Base-by-base conservation (phyloP, 805 yeast species). In the Saturnispora ahearnii region DNA sequence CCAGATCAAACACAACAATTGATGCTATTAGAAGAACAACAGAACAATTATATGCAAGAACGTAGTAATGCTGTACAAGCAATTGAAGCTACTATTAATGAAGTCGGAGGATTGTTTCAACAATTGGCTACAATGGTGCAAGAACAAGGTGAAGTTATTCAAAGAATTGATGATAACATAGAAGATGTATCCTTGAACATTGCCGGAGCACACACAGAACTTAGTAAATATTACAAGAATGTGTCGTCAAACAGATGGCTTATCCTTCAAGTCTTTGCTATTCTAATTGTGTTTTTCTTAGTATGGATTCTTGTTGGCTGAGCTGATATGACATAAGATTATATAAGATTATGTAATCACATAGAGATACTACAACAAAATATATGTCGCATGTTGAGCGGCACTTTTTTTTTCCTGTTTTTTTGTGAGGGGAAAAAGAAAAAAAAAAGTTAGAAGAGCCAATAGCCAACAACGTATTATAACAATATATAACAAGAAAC, bases 121-220 rank as follows among this genome's bases (percentile, higher is more conserved):
- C 99, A 93, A 67, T 73, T 93, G 59, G 96, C 98, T 5, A 84
- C 95, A 1, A 91, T 93, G 98, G 97, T 93, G 7, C 89, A 87
- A 54, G 98, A 93, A 65, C 99, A 93, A 68, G 91, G 98, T 38
- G 99, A 93, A 59, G 86, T 85, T 13, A 91, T 93, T 51, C 98
- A 91, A 66, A 74, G 98, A 62, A 93, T 93, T 55, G 99, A 93
- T 67, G 87, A 82, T 50, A 90, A 93, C 62, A 95, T 95, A 6
- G 96, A 90, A 58, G 98, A 93, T 61, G 88, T 91, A 48, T 81
- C 87, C 59, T 64, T 91, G 62, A 93, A 90, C 64, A 90, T 93
- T 13, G 70, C 77, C 28, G 98, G 98, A 1, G 99, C 99, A 0
- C 98, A 93, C 64, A 72, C 97, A 53, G 98, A 93, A 64, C 74